Percentiles rank a stretch among this genome's conserved stretches.
Evolutionary conservation across 441 rosid species (phyloP).

Genomic region (Croton laevigatus): DNA sequence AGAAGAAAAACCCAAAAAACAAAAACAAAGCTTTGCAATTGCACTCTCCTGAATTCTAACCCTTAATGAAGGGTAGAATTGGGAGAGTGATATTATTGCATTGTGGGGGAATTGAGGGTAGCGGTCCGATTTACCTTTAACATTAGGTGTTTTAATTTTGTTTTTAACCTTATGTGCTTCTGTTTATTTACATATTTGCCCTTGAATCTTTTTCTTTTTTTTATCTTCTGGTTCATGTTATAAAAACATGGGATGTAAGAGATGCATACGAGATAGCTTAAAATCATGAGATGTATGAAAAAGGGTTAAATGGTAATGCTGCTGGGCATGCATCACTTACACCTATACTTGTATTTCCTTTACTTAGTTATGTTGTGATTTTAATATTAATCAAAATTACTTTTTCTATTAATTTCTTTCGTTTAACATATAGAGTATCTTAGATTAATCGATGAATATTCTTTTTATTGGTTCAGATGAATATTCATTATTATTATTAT

Average conservation of each 20-base stretch:
- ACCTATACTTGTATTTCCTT: constrained; percentile 37
- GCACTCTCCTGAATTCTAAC: constrained; percentile 61
- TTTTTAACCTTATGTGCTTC: constrained; percentile 17
- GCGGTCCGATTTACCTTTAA: constrained; percentile 59
- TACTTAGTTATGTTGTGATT: constrained; percentile 24
- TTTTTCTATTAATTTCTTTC: neutral
- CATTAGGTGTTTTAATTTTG: constrained; percentile 12
- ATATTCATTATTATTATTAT: no score
- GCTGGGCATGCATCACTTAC: constrained; percentile 80
- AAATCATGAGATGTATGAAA: constrained; percentile 8
- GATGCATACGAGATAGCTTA: constrained; percentile 61
- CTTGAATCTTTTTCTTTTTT: neutral
- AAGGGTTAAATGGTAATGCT: constrained; percentile 26
- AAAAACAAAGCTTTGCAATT: constrained; percentile 54
- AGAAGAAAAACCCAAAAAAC: constrained; percentile 11
- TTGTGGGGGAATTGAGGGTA: constrained; percentile 85
- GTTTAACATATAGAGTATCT: neutral
- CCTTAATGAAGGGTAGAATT: constrained; percentile 40
- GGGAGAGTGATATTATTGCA: constrained; percentile 68
- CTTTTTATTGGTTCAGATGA: no score
- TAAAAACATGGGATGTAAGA: constrained; percentile 59
- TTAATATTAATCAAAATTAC: constrained; percentile 14
- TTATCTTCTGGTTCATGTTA: neutral
- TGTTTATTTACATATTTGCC: constrained; percentile 16
- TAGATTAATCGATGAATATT: neutral